These are phyloP conservation scores for Candolleomyces eurysporus DNA, from an alignment of 768 basidiomycete genomes.

Conservation along the genomic window DNA sequence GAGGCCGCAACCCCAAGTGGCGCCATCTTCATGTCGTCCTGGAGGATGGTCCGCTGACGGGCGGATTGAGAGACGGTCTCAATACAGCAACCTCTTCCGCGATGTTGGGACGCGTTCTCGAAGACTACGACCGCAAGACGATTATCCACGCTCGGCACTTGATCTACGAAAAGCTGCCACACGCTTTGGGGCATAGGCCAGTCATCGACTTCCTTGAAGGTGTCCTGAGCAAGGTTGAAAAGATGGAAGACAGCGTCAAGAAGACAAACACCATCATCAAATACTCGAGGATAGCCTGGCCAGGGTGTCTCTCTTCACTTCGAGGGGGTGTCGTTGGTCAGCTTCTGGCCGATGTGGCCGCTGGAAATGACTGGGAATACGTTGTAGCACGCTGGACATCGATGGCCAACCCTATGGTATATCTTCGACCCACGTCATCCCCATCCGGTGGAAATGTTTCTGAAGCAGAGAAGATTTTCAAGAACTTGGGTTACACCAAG, in stretches of 20 bases:
- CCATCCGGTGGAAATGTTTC: background rate
- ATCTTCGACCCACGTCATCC: background rate
- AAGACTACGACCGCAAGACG: conserved; percentile 1
- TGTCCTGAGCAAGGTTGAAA: background rate
- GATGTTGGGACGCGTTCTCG: background rate
- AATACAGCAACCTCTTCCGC: background rate
- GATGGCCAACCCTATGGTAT: background rate
- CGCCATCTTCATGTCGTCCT: conserved; percentile 2
- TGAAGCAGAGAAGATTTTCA: conserved; percentile 3
- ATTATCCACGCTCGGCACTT: background rate
- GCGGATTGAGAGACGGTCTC: background rate
- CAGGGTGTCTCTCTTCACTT: conserved; percentile 4
- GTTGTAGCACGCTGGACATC: background rate
- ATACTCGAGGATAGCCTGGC: conserved; percentile 2
- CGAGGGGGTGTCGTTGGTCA: conserved; percentile 2
- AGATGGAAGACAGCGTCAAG: background rate
- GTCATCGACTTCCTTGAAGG: conserved; percentile 1
- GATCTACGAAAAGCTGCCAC: conserved; percentile 6
- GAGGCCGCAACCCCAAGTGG: background rate
- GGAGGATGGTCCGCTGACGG: background rate
- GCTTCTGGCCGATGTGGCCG: background rate
- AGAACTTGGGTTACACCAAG: background rate
- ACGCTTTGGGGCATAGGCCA: background rate
- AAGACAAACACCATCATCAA: background rate
- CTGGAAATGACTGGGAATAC: background rate